Conservation (phyloP, 129 eudicot species). For the sunflower (Helianthus annuus) region HanXRQr2.0-SUNRISE NC_035436.2:6214019-6214518, state of each 20-base stretch:
- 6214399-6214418: background rate
- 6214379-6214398: conserved; percentile 5
- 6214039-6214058: conserved; percentile 58
- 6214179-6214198: conserved; percentile 67
- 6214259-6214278: background rate
- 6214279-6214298: background rate
- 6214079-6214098: conserved; percentile 72
- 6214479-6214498: background rate
- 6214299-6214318: background rate
- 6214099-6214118: conserved; percentile 64
- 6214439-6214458: conserved; percentile 5
- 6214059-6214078: conserved; percentile 42
- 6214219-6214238: conserved; percentile 32
- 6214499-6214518: background rate
- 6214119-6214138: conserved; percentile 59
- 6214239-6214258: conserved; percentile 22
- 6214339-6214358: conserved; percentile 2
- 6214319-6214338: background rate
- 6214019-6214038: conserved; percentile 86
- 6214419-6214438: background rate
- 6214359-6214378: conserved; percentile 43
- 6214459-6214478: background rate
- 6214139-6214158: conserved; percentile 64
- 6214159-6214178: conserved; percentile 73
- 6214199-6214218: conserved; percentile 15